Evolutionary conservation across 2,329 filamentous ascomycete genomes (phyloP), one percentile per base, ranked within the genome.

Genomic region (Bipolaris cookei): DNA sequence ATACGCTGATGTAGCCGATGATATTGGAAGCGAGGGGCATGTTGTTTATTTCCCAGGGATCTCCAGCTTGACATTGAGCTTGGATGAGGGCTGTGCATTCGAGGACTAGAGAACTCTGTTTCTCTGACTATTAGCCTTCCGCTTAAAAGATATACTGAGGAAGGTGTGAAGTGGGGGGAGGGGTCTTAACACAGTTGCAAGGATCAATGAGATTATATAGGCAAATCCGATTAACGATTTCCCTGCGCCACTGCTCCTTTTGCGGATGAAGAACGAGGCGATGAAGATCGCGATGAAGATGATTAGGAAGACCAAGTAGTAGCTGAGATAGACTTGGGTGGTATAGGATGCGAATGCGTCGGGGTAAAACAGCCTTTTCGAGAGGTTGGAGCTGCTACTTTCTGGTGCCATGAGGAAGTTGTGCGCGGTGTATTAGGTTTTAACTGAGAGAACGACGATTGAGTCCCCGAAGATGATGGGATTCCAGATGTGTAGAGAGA

Each of bases 131-230:
- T 51, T 23, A 54, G 58, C 28, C 28, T 30, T 13, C 3, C 28
- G 28, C 10, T 2, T 30, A 11, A 6, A 30, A 30, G 8, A 13
- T 30, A 11, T 10, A 28, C 28, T 13, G 3, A 11, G 10, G 23
- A 25, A 25, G 23, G 23, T 25, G 23, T 1, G 4, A 16, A 8
- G 28, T 20, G 18, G 7, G 13, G 7, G 2, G 21, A 43, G 8
- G 21, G 14, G 30, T 63, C 69, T 64, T 54, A 73, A 73, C 71
- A 68, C 8, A 11, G 70, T 38, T 18, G 51, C 43, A 37, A 62
- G 56, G 21, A 59, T 43, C 0, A 69, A 32, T 1, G 66, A 51
- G 2, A 58, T 1, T 11, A 65, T 39, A 21, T 64, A 72, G 2
- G 65, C 45, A 10, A 39, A 21, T 7, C 70, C 69, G 4, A 69